Conservation (phyloP, 768 basidiomycete species). For the Mycena filopes region DNA sequence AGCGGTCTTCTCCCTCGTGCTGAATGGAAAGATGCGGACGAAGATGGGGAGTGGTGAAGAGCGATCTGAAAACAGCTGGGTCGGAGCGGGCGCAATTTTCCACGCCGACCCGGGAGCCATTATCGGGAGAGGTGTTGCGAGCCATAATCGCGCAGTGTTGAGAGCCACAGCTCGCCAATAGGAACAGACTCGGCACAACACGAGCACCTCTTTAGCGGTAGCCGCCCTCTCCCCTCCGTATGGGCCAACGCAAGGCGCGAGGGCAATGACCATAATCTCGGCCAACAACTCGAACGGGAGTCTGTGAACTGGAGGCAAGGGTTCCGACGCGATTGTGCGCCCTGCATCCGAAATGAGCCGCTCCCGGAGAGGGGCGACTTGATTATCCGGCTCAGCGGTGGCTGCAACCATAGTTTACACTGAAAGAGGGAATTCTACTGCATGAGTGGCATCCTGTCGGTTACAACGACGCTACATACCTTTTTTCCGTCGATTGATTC, state of each 20-base stretch:
- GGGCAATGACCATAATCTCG: conserved; percentile 13
- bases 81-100: not conserved
- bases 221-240: too few relatives aligned
- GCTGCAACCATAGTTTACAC: too few relatives aligned
- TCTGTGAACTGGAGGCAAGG: not conserved
- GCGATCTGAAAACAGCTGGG: conserved; percentile 12
- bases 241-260: not conserved
- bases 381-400: too few relatives aligned
- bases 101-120: not conserved
- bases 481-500: too few relatives aligned
- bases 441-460: too few relatives aligned
- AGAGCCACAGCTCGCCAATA: not conserved
- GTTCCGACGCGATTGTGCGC: not conserved
- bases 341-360: too few relatives aligned
- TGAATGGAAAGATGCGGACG: not conserved
- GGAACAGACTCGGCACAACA: not conserved
- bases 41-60: conserved; percentile 10
- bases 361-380: too few relatives aligned
- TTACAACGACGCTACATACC: too few relatives aligned
- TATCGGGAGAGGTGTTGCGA: not conserved
- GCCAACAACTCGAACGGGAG: conserved; percentile 19
- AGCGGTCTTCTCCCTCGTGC: not conserved
- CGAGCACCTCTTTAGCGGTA: not conserved
- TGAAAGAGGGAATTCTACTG: too few relatives aligned
- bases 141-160: not conserved